Evolutionary conservation across 1,284 basidiomycete genomes (phyloP).

Genomic region (Prillingera fragicola): DNA sequence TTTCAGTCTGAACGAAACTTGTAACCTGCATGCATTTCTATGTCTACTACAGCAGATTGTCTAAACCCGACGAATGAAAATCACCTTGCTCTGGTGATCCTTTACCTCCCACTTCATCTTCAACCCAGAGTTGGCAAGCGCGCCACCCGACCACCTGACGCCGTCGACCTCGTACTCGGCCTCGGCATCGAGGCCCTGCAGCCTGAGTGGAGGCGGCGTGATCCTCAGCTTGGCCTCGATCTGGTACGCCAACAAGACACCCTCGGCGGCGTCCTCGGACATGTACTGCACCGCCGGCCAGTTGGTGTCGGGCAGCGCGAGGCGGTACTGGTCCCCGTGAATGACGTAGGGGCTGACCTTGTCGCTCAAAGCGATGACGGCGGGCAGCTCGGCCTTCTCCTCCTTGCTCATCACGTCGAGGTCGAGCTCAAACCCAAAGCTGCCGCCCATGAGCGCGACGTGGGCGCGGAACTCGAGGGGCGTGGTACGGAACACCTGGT

Average conservation of each 20-base stretch:
- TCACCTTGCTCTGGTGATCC: too few relatives aligned
- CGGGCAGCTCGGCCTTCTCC: conserved; percentile 15
- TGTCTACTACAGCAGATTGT: too few relatives aligned
- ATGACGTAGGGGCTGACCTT: conserved; percentile 21
- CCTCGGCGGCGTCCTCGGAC: conserved; percentile 2
- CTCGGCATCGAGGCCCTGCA: conserved; percentile 14
- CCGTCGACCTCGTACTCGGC: conserved; percentile 14
- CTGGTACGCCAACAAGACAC: conserved; percentile 17
- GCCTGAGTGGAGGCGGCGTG: conserved; percentile 3
- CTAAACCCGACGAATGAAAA: too few relatives aligned
- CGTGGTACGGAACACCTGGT: conserved; percentile 21
- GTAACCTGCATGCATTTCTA: too few relatives aligned
- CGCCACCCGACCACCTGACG: conserved; percentile 3
- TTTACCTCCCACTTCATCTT: too few relatives aligned
- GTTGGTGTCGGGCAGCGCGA: conserved; percentile 17
- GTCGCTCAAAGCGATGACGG: conserved; percentile 17
- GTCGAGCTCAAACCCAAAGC: conserved; percentile 29
- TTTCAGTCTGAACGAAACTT: too few relatives aligned
- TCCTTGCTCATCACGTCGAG: conserved; percentile 10
- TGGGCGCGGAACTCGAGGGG: conserved; percentile 28
- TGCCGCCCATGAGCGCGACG: conserved; percentile 32
- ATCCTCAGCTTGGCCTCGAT: not conserved
- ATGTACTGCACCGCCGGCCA: conserved; percentile 23
- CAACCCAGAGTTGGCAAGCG: too few relatives aligned
- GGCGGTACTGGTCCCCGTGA: conserved; percentile 21